Evolutionary conservation across 108 stramenopile genomes (phyloP), one percentile per base, ranked within the genome.

Genomic region (Pinguiococcus pyrenoidosus): DNA sequence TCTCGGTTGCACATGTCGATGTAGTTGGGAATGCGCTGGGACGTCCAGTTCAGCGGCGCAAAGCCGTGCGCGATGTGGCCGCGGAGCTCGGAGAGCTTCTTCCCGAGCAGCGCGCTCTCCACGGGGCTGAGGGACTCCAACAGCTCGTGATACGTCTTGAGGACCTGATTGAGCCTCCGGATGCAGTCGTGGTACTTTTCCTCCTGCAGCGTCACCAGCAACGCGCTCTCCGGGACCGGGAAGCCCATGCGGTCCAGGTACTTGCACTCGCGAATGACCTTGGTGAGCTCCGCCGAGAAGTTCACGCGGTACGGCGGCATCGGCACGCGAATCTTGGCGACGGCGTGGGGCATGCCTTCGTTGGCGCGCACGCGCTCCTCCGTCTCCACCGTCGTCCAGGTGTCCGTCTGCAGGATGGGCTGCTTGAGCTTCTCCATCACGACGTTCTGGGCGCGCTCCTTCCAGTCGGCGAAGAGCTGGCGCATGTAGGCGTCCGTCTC

Each of bases 211-310:
- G 78, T 66, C 26, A 77, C 74, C 47, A 75, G 75, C 20, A 79
- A 59, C 4, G 78, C 78, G 20, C 74, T 66, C 47, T 77, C 78
- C 13, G 76, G 76, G 21, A 79, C 61, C 28, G 64, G 39, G 54
- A 74, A 79, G 26, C 78, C 78, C 60, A 77, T 54, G 36, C 73
- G 62, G 59, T 79, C 78, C 37, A 79, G 69, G 52, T 77, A 75
- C 53, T 74, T 71, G 40, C 63, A 46, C 59, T 79, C 78, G 24
- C 74, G 67, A 28, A 79, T 79, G 32, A 77, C 62, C 28, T 66
- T 39, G 18, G 33, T 23, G 5, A 79, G 58, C 34, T 75, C 78
- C 3, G 58, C 28, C 37, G 62, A 48, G 32, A 79, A 79, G 37
- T 77, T 79, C 10, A 77, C 74, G 9, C 44, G 52, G 45, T 76